These are phyloP conservation scores for Collybiopsis confluens DNA, from an alignment of 768 basidiomycete species.

Conservation along the genomic window DNA sequence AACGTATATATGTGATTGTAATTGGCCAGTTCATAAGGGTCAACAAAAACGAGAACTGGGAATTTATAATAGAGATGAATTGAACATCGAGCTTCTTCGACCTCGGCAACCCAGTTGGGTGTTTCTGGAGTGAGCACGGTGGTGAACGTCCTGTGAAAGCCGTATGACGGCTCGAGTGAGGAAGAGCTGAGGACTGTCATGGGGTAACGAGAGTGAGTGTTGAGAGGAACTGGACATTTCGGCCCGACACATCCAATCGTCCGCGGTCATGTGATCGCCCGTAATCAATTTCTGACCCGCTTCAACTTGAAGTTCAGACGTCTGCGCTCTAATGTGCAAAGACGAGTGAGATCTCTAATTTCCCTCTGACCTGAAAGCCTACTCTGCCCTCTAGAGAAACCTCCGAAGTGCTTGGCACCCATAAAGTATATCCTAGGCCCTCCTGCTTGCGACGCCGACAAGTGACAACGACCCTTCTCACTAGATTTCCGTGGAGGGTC, in stretches of 20 bases:
- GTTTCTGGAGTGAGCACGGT: not conserved
- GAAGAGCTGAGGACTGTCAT: not conserved
- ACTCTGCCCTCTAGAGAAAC: too few species aligned
- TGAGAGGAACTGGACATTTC: not conserved
- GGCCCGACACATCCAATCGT: not conserved
- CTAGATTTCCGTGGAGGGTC: too few species aligned
- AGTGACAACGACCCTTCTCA: too few species aligned
- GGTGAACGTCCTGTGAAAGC: not conserved
- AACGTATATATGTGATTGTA: conserved; percentile 33
- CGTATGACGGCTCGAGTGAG: not conserved
- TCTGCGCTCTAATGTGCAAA: too few species aligned
- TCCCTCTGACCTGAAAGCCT: too few species aligned
- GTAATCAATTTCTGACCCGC: too few species aligned
- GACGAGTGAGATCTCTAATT: too few species aligned
- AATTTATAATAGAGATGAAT: conserved; percentile 35
- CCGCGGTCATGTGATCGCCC: too few species aligned
- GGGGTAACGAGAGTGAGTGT: not conserved
- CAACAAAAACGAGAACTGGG: conserved; percentile 41
- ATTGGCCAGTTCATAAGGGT: conserved; percentile 43
- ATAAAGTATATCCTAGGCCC: too few species aligned
- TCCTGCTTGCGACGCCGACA: too few species aligned
- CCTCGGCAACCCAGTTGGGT: not conserved
- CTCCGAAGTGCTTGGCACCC: too few species aligned
- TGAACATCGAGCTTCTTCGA: conserved; percentile 22
- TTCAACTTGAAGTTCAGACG: too few species aligned